phyloP scores from a whole-genome alignment of 164 flowering plant species.

The Sextonia rubra region DNA sequence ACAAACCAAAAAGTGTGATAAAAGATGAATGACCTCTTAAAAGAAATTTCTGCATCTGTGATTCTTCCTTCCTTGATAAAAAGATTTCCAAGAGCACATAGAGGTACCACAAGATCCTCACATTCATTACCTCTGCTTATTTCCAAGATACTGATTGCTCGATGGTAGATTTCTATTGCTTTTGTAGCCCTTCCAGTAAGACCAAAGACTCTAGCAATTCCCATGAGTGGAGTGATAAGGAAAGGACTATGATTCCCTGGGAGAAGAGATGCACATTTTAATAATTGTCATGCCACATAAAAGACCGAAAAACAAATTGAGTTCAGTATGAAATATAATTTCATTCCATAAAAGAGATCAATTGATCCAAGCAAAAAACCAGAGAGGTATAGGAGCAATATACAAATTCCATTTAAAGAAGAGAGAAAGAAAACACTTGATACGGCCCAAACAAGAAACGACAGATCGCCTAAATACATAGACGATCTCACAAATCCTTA shows the following conservation, averaged over 20 bases:
- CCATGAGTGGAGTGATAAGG: slow-evolving; percentile 67
- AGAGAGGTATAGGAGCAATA: no score
- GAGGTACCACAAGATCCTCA: slow-evolving; percentile 67
- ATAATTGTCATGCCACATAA: background rate
- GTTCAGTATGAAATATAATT: no score
- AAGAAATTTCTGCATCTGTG: slow-evolving; percentile 59
- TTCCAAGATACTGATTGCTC: slow-evolving; percentile 56
- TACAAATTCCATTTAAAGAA: no score
- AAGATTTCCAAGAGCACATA: slow-evolving; percentile 74
- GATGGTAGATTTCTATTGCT: slow-evolving; percentile 54
- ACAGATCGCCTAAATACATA: no score
- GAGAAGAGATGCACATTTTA: slow-evolving; percentile 6
- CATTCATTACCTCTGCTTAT: slow-evolving; percentile 50
- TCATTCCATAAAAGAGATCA: no score
- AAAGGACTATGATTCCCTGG: slow-evolving; percentile 52
- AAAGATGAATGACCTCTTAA: slow-evolving; percentile 43
- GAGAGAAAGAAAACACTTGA: no score
- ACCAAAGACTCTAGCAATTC: slow-evolving; percentile 64
- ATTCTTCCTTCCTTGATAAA: slow-evolving; percentile 57
- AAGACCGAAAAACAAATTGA: no score
- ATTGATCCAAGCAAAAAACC: no score
- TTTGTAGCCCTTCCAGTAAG: slow-evolving; percentile 44
- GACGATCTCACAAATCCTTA: no score
- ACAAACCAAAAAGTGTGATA: background rate
- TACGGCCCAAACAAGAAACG: no score